Conservation (phyloP, 2,329 filamentous ascomycete genomes). For the Pseudogymnoascus sp. region DNA sequence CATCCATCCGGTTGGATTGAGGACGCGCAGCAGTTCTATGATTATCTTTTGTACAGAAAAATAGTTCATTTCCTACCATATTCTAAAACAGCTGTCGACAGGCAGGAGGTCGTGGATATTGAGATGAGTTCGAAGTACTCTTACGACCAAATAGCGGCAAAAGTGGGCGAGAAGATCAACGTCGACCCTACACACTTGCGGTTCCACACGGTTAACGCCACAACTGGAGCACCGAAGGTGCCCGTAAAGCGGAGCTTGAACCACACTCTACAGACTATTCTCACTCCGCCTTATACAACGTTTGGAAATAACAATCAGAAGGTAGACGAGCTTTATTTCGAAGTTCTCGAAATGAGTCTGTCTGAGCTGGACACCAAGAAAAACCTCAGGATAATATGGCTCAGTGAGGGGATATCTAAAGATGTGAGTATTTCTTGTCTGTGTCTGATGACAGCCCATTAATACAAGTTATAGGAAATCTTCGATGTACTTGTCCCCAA, state of each 20-base stretch:
- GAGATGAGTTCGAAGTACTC: conserved; percentile 79
- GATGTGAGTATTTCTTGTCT: conserved; percentile 50
- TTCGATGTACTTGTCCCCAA: conserved; percentile 82
- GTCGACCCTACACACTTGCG: conserved; percentile 81
- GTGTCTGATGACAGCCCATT: conserved; percentile 16
- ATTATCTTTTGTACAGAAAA: conserved; percentile 81
- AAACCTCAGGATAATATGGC: conserved; percentile 69
- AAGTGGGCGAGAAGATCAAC: conserved; percentile 68
- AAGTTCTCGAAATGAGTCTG: conserved; percentile 88
- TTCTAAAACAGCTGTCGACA: conserved; percentile 46
- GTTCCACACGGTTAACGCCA: conserved; percentile 77
- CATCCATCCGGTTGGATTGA: conserved; percentile 43
- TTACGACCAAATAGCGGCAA: conserved; percentile 79
- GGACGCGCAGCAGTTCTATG: conserved; percentile 82
- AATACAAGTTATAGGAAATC: conserved; percentile 49
- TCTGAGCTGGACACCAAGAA: conserved; percentile 92
- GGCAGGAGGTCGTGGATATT: conserved; percentile 63
- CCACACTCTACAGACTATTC: conserved; percentile 63
- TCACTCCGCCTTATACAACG: conserved; percentile 64
- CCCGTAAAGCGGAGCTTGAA: conserved; percentile 62
- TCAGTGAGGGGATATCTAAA: conserved; percentile 85
- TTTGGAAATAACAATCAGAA: conserved; percentile 64
- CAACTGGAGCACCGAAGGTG: conserved; percentile 67
- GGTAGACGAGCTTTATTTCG: conserved; percentile 77
- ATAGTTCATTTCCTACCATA: conserved; percentile 70